phyloP scores from a whole-genome alignment of 2,329 filamentous ascomycete species.

The Trichophyton equinum region DNA sequence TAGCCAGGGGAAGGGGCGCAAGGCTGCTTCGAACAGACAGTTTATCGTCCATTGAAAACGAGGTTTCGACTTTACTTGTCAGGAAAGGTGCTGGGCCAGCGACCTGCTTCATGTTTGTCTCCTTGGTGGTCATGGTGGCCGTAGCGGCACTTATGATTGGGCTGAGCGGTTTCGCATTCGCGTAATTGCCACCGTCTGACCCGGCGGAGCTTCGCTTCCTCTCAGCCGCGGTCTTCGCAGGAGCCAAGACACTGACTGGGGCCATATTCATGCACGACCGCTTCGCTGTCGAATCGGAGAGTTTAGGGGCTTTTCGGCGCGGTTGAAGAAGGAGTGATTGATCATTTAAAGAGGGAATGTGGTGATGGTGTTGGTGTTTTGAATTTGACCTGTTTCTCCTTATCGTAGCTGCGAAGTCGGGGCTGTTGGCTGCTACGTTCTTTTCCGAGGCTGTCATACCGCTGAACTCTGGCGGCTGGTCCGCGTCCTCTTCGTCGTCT shows the following conservation, averaged over 20 bases:
- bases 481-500: constrained; percentile 15
- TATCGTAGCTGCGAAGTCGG: neutral
- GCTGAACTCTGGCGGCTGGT: constrained; percentile 5
- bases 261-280: neutral
- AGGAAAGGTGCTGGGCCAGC: neutral
- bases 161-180: neutral
- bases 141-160: neutral
- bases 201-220: neutral
- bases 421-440: constrained; percentile 30
- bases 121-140: neutral
- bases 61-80: neutral
- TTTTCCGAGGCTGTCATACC: constrained; percentile 27
- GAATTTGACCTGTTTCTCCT: constrained; percentile 1
- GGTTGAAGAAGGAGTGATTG: neutral
- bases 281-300: neutral
- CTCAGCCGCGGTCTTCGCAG: neutral
- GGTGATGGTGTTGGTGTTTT: neutral
- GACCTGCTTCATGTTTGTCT: neutral
- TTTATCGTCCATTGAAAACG: neutral
- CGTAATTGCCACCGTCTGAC: neutral
- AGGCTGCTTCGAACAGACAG: neutral
- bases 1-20: neutral
- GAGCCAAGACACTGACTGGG: neutral
- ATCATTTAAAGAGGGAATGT: neutral
- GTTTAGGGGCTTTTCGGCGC: constrained; percentile 9